phyloP scores from a whole-genome alignment of 495 filamentous ascomycete species.

The Rhypophila decipiens region DNA sequence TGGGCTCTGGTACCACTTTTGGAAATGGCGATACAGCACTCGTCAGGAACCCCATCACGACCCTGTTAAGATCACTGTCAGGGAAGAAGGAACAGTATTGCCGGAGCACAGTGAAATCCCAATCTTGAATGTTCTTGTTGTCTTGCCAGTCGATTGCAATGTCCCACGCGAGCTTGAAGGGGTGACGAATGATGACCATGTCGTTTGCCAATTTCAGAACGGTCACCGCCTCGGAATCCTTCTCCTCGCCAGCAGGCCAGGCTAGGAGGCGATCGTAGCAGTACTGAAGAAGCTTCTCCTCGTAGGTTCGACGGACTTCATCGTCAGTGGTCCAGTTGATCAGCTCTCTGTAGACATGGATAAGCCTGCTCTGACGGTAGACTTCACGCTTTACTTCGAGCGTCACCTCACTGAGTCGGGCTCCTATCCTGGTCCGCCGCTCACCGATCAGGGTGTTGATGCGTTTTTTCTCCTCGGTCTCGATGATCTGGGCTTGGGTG shows the following conservation, averaged over 20 bases:
- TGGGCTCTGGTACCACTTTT: constrained; percentile 18
- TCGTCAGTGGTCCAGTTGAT: constrained; percentile 90
- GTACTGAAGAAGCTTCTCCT: constrained; percentile 82
- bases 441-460: constrained; percentile 90
- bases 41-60: constrained; percentile 70
- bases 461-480: constrained; percentile 79
- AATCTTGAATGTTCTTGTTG: constrained; percentile 59
- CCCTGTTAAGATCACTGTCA: constrained; percentile 69
- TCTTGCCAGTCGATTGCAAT: constrained; percentile 87
- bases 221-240: constrained; percentile 58
- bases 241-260: constrained; percentile 52
- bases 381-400: constrained; percentile 84
- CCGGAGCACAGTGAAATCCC: constrained; percentile 66
- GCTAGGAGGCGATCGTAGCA: constrained; percentile 70
- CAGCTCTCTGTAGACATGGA: constrained; percentile 68
- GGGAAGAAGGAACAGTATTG: constrained; percentile 83
- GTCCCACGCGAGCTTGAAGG: constrained; percentile 84
- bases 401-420: constrained; percentile 73
- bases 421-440: constrained; percentile 80
- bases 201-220: constrained; percentile 71
- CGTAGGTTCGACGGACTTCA: constrained; percentile 71
- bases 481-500: constrained; percentile 76
- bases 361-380: constrained; percentile 60
- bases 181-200: constrained; percentile 94
- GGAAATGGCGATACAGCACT: constrained; percentile 85